Percentiles rank a stretch among this genome's conserved stretches.
These are phyloP conservation scores for Aspergillus novoparasiticus DNA, from an alignment of 2,329 filamentous ascomycete genomes.

Conservation along the genomic window DNA sequence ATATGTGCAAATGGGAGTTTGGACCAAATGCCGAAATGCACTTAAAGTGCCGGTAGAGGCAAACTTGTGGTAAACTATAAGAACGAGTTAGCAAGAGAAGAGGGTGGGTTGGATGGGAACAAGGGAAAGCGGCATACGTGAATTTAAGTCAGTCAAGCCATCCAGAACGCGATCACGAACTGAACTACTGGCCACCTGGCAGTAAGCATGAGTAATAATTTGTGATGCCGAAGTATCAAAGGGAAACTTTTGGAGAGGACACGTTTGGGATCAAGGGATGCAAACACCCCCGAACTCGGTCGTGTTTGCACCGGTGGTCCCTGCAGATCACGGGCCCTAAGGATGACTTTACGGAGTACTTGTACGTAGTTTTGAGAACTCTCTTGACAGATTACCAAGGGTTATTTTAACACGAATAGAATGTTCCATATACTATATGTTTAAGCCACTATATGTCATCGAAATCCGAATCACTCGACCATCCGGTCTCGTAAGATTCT, in stretches of 20 bases:
- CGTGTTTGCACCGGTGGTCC: constrained; percentile 22
- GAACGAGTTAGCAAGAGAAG: constrained; percentile 1
- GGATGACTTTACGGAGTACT: neutral
- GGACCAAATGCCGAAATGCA: neutral
- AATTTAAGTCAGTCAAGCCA: constrained; percentile 26
- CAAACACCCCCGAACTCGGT: constrained; percentile 16
- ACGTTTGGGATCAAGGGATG: constrained; percentile 23
- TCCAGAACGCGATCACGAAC: constrained; percentile 28
- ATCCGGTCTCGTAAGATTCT: constrained; percentile 87
- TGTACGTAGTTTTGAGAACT: neutral
- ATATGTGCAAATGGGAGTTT: neutral
- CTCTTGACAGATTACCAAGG: neutral
- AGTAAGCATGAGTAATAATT: constrained; percentile 24
- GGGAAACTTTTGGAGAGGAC: constrained; percentile 21
- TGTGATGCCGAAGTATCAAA: constrained; percentile 11
- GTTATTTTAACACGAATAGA: neutral
- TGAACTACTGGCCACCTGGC: constrained; percentile 36
- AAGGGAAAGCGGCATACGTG: constrained; percentile 1
- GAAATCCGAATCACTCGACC: constrained; percentile 67
- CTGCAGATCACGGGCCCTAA: constrained; percentile 6
- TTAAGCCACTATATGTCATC: constrained; percentile 41
- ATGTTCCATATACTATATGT: constrained; percentile 1
- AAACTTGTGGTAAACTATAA: constrained; percentile 12
- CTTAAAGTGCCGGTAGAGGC: neutral
- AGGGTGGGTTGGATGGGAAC: neutral